Percentiles rank a stretch among this genome's conserved stretches.
phyloP scores from a whole-genome alignment of 305 asterid genomes.

The Rubia peregrina region DNA sequence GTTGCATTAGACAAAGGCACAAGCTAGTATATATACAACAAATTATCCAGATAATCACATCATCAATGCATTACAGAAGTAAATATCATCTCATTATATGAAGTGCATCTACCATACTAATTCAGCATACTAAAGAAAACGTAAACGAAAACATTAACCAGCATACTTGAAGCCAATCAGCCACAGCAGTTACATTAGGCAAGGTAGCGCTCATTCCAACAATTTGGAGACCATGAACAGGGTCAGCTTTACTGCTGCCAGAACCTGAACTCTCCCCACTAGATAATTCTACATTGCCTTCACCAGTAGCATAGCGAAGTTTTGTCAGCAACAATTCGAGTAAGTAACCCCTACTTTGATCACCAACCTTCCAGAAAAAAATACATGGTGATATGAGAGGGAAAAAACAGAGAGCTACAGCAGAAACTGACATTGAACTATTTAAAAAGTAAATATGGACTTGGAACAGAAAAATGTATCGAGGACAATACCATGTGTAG shows the following conservation, averaged over 20 bases:
- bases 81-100: background rate
- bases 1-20: background rate
- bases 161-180: slow-evolving; percentile 97
- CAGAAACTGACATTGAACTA: slow-evolving; percentile 18
- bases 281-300: slow-evolving; percentile 76
- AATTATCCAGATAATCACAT: background rate
- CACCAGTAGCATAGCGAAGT: slow-evolving; percentile 98
- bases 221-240: slow-evolving; percentile 87
- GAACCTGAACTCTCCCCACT: slow-evolving; percentile 91
- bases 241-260: slow-evolving; percentile 73
- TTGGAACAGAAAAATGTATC: slow-evolving; percentile 13
- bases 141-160: slow-evolving; percentile 12
- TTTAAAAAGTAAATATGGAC: background rate
- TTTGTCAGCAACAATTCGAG: slow-evolving; percentile 96
- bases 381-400: slow-evolving; percentile 2
- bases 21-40: background rate
- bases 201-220: slow-evolving; percentile 99
- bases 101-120: slow-evolving; percentile 8
- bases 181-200: slow-evolving; percentile 92
- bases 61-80: background rate
- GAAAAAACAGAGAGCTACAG: background rate
- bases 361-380: slow-evolving; percentile 74
- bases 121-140: slow-evolving; percentile 11
- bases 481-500: slow-evolving; percentile 84
- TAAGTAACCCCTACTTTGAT: slow-evolving; percentile 93